A percentile compares a stretch with the other conserved stretches of the same genome.
Evolutionary conservation across 2,329 filamentous ascomycete species (phyloP).

Genomic region (Aspergillus ibericus): DNA sequence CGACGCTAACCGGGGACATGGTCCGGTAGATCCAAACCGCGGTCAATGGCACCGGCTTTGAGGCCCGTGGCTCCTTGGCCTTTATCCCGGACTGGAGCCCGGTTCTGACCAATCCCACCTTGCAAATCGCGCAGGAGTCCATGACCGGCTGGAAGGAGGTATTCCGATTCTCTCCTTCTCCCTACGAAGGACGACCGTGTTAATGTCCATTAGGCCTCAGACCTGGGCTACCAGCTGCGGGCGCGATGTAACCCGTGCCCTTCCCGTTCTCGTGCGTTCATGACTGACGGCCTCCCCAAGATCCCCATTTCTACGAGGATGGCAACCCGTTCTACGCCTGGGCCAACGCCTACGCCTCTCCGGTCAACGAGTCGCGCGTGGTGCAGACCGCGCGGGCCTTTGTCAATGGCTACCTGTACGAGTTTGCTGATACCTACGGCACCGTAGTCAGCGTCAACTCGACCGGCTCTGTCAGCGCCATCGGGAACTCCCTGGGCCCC

Average conservation of each 20-base stretch:
- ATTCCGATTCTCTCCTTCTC: not conserved
- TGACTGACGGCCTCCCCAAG: not conserved
- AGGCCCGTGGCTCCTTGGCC: conserved; percentile 52
- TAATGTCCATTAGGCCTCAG: not conserved
- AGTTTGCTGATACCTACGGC: conserved; percentile 38
- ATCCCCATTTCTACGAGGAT: conserved; percentile 50
- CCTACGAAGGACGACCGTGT: not conserved
- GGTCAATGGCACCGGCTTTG: conserved; percentile 45
- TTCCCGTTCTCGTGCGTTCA: not conserved
- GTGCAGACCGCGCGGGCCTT: conserved; percentile 1
- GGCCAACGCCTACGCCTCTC: conserved; percentile 60
- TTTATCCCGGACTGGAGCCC: conserved; percentile 63
- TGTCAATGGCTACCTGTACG: not conserved
- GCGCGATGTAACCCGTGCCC: conserved; percentile 1
- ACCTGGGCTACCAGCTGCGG: conserved; percentile 18
- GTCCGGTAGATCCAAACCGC: conserved; percentile 51
- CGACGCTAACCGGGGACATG: not conserved
- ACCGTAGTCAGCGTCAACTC: conserved; percentile 60
- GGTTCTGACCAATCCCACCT: conserved; percentile 54
- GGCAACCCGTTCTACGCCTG: conserved; percentile 58
- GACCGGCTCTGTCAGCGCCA: conserved; percentile 51
- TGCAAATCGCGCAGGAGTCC: conserved; percentile 61
- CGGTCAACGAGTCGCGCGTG: not conserved
- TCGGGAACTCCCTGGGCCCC: conserved; percentile 64
- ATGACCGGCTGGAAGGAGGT: conserved; percentile 63